A percentile compares a stretch with the other conserved stretches of the same genome.
phyloP scores from a whole-genome alignment of 805 yeast genomes.

The Kurtzmaniella fragi region DNA sequence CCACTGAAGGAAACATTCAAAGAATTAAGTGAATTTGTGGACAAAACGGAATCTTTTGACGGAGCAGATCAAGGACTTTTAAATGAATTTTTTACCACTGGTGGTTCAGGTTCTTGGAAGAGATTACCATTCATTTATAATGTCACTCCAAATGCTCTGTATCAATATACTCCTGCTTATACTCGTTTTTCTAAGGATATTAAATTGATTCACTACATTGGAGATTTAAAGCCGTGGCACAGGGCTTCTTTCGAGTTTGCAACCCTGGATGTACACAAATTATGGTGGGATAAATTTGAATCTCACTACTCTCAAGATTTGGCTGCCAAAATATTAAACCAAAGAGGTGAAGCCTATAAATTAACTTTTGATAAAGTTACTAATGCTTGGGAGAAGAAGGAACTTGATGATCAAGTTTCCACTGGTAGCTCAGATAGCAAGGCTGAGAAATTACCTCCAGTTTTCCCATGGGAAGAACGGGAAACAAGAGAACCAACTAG shows the following conservation, averaged over 20 bases:
- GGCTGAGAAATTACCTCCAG: slow-evolving; percentile 5
- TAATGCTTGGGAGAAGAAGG: slow-evolving; percentile 19
- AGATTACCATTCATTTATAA: slow-evolving; percentile 29
- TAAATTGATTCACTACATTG: slow-evolving; percentile 29
- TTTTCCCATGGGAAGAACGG: slow-evolving; percentile 30
- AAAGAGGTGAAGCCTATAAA: slow-evolving; percentile 16
- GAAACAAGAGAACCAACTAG: slow-evolving; percentile 18
- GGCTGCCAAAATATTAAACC: slow-evolving; percentile 10
- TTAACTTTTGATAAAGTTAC: slow-evolving; percentile 14
- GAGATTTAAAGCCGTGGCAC: slow-evolving; percentile 30
- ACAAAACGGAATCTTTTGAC: slow-evolving; percentile 14
- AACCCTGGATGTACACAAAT: slow-evolving; percentile 12
- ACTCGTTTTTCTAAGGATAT: slow-evolving; percentile 22
- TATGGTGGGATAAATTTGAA: slow-evolving; percentile 27
- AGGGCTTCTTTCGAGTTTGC: slow-evolving; percentile 9
- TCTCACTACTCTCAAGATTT: slow-evolving; percentile 13
- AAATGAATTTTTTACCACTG: slow-evolving; percentile 25
- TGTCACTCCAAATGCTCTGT: slow-evolving; percentile 29
- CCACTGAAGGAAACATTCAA: slow-evolving; percentile 14
- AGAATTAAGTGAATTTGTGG: slow-evolving; percentile 12
- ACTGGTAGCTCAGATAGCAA: background rate
- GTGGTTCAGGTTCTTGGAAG: slow-evolving; percentile 22
- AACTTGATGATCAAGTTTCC: slow-evolving; percentile 2
- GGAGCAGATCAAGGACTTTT: slow-evolving; percentile 37
- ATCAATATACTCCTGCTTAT: slow-evolving; percentile 31